These are phyloP conservation scores for Begonia peltatifolia DNA, from an alignment of 306 rosid species.

Conservation along the genomic window DNA sequence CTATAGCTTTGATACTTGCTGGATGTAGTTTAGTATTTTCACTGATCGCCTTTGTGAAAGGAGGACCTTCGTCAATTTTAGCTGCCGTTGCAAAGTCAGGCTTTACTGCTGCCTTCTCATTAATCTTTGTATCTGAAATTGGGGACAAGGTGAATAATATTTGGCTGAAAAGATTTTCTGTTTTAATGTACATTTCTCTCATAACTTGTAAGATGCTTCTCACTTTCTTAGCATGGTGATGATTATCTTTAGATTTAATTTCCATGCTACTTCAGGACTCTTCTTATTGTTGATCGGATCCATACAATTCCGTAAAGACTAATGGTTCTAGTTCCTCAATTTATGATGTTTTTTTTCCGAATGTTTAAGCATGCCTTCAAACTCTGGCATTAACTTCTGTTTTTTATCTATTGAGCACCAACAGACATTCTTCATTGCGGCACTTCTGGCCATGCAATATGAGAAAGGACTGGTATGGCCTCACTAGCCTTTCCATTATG, in stretches of 20 bases:
- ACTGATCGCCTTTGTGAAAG: conserved; percentile 70
- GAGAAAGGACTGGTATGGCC: conserved; percentile 67
- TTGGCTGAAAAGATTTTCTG: too few relatives aligned
- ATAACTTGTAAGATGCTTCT: too few relatives aligned
- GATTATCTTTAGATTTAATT: neutral
- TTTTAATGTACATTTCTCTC: too few relatives aligned
- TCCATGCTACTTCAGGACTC: neutral
- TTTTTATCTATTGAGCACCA: conserved; percentile 13
- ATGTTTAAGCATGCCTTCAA: neutral
- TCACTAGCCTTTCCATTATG: neutral
- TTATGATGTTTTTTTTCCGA: neutral
- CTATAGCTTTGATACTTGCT: conserved; percentile 55
- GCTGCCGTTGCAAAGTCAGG: conserved; percentile 87
- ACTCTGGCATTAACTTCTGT: conserved; percentile 1
- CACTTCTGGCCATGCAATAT: conserved; percentile 97
- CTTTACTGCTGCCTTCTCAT: conserved; percentile 88
- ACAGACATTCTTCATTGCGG: conserved; percentile 98
- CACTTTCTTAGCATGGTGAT: too few relatives aligned
- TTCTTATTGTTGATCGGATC: too few relatives aligned
- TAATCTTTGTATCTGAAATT: conserved; percentile 94
- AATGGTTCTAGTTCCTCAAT: too few relatives aligned
- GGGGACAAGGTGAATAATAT: conserved; percentile 71
- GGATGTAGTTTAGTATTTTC: conserved; percentile 74
- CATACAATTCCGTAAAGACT: too few relatives aligned
- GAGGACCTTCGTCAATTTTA: conserved; percentile 63